Conservation (phyloP, 2,329 filamentous ascomycete genomes). For the Paecilomyces dactylethromorphus region DNA sequence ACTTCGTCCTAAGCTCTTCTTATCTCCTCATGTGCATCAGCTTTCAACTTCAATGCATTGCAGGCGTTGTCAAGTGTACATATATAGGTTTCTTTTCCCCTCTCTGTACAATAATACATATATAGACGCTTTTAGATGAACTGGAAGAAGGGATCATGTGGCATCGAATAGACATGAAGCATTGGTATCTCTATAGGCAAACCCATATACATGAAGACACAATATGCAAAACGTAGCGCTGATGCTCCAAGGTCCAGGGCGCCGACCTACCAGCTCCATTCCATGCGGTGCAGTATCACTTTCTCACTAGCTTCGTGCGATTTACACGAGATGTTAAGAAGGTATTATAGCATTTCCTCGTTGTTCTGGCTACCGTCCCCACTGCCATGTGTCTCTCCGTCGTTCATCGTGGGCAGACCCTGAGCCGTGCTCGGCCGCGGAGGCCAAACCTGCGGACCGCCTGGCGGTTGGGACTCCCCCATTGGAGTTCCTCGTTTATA, state of each 20-base stretch:
- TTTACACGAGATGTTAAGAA: background rate
- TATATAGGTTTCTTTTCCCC: background rate
- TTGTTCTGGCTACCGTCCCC: background rate
- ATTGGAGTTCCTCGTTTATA: slow-evolving; percentile 57
- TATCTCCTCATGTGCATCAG: background rate
- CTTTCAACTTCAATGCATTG: background rate
- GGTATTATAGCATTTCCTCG: background rate
- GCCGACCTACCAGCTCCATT: background rate
- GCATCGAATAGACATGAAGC: background rate
- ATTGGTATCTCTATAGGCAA: background rate
- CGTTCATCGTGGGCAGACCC: background rate
- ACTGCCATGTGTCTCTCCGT: background rate
- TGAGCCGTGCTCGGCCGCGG: slow-evolving; percentile 20
- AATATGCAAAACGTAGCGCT: background rate
- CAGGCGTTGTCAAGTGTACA: background rate
- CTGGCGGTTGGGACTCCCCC: slow-evolving; percentile 57
- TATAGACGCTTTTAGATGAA: background rate
- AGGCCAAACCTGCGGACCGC: slow-evolving; percentile 43
- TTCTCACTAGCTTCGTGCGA: background rate
- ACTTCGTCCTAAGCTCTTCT: background rate
- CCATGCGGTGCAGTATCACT: background rate
- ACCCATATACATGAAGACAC: background rate
- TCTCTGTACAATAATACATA: background rate
- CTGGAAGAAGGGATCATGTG: background rate
- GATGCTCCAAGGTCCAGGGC: background rate